Evolutionary conservation across 129 eudicot species (phyloP), one percentile per base, ranked within the genome.

Genomic region (Escallonia rubra): DNA sequence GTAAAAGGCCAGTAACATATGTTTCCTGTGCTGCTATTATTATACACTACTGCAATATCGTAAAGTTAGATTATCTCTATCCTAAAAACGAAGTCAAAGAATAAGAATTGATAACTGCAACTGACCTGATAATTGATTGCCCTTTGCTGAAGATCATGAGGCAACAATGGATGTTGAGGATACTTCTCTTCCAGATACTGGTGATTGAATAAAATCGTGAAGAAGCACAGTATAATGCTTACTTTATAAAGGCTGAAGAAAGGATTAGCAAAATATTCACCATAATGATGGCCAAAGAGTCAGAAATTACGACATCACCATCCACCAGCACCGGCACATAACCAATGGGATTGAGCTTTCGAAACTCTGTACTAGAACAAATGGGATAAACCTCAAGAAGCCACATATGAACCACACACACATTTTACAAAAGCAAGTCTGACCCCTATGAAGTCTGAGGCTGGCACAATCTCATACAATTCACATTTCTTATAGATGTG

Each of bases 141-240:
- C 78, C 72, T 89, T 80, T 73, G 80, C 78, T 82, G 80, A 62
- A 82, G 72, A 72, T 93, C 95, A 12, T 59, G 65, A 57, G 98
- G 96, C 79, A 93, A 74, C 88, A 89, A 73, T 34, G 95, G 88
- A 71, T 71, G 88, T 77, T 89, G 85, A 63, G 96, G 95, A 80
- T 81, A 93, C 82, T 86, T 89, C 78, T 93, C 98, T 70, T 93
- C 98, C 64, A 93, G 76, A 83, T 93, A 86, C 98, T 93, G 68
- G 38, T 67, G 39, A 72, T 11, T 39, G 54, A 6, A 10, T 72
- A 73, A 14, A 51, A 16, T 16, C 14, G 44, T 56, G 47, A 7
- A 23, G 11, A 39, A 70, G 59, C 60, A 14, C 0, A 6, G 57
- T 5, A 4, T 14, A 64, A 13, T 12, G 7, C 59, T 67, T 69